Evolutionary conservation across 1,284 basidiomycete species (phyloP).

Genomic region (Ustanciosporium gigantosporum): DNA sequence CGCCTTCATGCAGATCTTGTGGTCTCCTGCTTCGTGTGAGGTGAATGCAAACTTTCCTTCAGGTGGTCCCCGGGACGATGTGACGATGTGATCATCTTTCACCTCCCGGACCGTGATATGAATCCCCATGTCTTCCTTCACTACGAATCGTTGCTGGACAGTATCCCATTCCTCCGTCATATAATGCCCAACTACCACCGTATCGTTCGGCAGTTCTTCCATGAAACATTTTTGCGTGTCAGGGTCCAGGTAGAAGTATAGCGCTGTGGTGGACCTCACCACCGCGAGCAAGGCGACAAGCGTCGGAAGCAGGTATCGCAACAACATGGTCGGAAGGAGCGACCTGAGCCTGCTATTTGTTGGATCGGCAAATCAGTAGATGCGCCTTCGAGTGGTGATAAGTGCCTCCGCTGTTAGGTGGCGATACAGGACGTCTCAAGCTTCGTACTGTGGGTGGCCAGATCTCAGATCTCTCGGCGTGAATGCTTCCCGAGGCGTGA

Average conservation of each 20-base stretch:
- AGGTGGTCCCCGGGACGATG: slow-evolving; percentile 82
- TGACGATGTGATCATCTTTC: slow-evolving; percentile 61
- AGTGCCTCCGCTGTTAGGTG: no score
- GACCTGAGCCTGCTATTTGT: no score
- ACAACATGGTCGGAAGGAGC: no score
- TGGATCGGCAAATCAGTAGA: no score
- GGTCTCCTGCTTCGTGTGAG: slow-evolving; percentile 92
- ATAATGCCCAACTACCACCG: slow-evolving; percentile 81
- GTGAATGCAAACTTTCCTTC: slow-evolving; percentile 96
- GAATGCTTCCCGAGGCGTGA: no score
- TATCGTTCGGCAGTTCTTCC: slow-evolving; percentile 95
- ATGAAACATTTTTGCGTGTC: slow-evolving; percentile 74
- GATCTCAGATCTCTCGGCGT: no score
- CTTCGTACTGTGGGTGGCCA: no score
- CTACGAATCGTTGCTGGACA: slow-evolving; percentile 70
- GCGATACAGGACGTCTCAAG: no score
- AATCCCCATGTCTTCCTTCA: slow-evolving; percentile 81
- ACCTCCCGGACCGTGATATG: slow-evolving; percentile 73
- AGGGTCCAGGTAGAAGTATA: slow-evolving; percentile 64
- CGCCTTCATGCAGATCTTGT: slow-evolving; percentile 90
- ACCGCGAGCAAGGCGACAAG: slow-evolving; percentile 10
- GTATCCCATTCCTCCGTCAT: slow-evolving; percentile 86
- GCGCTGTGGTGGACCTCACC: slow-evolving; percentile 17
- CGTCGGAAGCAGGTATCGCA: no score
- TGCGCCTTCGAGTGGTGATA: no score